Conservation (phyloP, 345 rosid species). For the Erucastrum elatum region DNA sequence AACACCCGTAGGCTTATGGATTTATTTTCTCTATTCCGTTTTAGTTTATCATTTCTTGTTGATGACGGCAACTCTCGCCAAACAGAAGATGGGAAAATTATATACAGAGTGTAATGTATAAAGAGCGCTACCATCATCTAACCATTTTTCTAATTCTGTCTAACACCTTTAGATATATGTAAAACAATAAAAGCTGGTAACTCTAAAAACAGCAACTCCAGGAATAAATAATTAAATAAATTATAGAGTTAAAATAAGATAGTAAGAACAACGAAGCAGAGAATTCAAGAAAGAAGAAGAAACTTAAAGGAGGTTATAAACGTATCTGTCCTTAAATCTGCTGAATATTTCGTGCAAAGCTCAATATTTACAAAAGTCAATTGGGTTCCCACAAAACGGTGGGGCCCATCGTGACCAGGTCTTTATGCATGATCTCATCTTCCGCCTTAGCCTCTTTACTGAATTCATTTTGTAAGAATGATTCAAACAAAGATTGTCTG, state of each 20-base stretch:
- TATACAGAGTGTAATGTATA: too few relatives aligned
- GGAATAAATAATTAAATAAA: background rate
- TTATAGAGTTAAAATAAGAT: background rate
- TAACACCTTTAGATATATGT: background rate
- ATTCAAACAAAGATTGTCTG: slow-evolving; percentile 16
- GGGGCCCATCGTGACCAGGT: slow-evolving; percentile 39
- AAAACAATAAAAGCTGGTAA: background rate
- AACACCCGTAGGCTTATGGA: too few relatives aligned
- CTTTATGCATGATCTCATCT: slow-evolving; percentile 4
- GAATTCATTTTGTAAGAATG: slow-evolving; percentile 13
- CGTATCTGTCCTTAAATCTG: slow-evolving; percentile 27
- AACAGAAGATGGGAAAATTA: background rate
- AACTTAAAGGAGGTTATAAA: slow-evolving; percentile 19
- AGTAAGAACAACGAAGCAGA: background rate
- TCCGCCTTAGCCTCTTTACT: background rate
- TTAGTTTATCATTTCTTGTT: background rate
- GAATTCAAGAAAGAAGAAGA: background rate
- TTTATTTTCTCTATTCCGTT: background rate
- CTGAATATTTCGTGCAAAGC: slow-evolving; percentile 32
- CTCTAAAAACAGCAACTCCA: background rate
- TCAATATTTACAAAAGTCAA: slow-evolving; percentile 34
- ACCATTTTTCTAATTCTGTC: background rate
- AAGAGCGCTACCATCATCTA: background rate
- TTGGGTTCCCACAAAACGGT: slow-evolving; percentile 37
- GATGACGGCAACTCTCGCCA: background rate